phyloP scores from a whole-genome alignment of 805 yeast species.

The Monosporozyma servazzii region DNA sequence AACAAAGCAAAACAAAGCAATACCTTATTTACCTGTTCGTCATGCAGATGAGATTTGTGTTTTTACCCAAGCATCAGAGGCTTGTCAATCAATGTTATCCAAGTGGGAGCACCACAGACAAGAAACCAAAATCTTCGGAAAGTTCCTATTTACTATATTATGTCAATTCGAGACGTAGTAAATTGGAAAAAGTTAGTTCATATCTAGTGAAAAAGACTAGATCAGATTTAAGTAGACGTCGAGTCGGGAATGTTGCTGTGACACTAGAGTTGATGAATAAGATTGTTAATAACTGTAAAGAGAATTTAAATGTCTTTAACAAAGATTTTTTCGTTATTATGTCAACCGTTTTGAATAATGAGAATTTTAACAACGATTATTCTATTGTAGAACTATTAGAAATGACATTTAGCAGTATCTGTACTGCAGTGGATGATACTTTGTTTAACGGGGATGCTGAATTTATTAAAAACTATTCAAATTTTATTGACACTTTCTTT shows the following conservation, averaged over 20 bases:
- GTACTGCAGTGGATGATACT: conserved; percentile 47
- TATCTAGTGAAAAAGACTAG: conserved; percentile 55
- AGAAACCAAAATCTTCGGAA: conserved; percentile 88
- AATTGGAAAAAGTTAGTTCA: conserved; percentile 75
- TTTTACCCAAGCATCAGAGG: conserved; percentile 79
- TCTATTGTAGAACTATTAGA: conserved; percentile 47
- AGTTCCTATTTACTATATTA: conserved; percentile 79
- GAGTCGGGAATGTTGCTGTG: conserved; percentile 76
- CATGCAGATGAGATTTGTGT: conserved; percentile 23
- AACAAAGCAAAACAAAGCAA: background rate
- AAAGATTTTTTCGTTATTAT: conserved; percentile 55
- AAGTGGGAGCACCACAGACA: conserved; percentile 75
- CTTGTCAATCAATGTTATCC: conserved; percentile 89
- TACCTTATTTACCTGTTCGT: background rate
- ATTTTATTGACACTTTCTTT: conserved; percentile 28
- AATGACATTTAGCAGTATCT: conserved; percentile 40
- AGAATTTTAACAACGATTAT: conserved; percentile 44
- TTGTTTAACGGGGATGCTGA: conserved; percentile 56
- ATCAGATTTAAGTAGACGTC: conserved; percentile 49
- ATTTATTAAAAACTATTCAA: conserved; percentile 41
- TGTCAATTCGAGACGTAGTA: conserved; percentile 81
- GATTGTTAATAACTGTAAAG: conserved; percentile 66
- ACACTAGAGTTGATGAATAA: conserved; percentile 63
- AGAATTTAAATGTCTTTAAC: conserved; percentile 78
- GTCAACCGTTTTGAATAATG: conserved; percentile 35